Conservation (phyloP, 1,139 yeast species). For the Nematodospora anomalae region DNA sequence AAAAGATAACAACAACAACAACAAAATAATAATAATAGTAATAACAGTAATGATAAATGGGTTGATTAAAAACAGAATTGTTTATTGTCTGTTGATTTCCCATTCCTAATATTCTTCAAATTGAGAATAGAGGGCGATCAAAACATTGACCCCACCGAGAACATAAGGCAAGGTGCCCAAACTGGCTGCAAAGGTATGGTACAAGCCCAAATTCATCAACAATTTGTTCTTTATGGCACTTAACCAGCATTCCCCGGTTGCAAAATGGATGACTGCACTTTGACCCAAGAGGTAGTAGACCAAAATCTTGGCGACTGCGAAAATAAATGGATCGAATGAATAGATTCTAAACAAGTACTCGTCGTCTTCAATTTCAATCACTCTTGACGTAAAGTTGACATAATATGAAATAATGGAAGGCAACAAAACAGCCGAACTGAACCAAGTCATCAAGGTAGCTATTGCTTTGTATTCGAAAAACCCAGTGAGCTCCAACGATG, state of each 20-base stretch:
- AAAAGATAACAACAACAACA: background rate
- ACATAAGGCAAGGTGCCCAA: slow-evolving; percentile 53
- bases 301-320: slow-evolving; percentile 51
- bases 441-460: slow-evolving; percentile 43
- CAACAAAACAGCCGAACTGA: slow-evolving; percentile 34
- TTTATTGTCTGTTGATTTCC: too few species aligned
- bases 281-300: slow-evolving; percentile 43
- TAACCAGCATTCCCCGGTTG: slow-evolving; percentile 30
- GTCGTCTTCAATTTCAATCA: slow-evolving; percentile 42
- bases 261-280: slow-evolving; percentile 31
- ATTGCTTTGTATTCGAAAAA: slow-evolving; percentile 31
- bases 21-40: too few species aligned
- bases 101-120: slow-evolving; percentile 41
- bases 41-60: too few species aligned
- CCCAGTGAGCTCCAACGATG: slow-evolving; percentile 38
- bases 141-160: slow-evolving; percentile 48
- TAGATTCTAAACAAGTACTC: slow-evolving; percentile 36
- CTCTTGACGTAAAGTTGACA: slow-evolving; percentile 53
- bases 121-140: slow-evolving; percentile 53
- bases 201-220: slow-evolving; percentile 40
- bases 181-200: slow-evolving; percentile 30
- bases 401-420: slow-evolving; percentile 53
- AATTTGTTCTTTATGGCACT: slow-evolving; percentile 38
- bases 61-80: too few species aligned
- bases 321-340: slow-evolving; percentile 57